Conservation (phyloP, 257 asterid species). For the Fraxinus americana region DNA sequence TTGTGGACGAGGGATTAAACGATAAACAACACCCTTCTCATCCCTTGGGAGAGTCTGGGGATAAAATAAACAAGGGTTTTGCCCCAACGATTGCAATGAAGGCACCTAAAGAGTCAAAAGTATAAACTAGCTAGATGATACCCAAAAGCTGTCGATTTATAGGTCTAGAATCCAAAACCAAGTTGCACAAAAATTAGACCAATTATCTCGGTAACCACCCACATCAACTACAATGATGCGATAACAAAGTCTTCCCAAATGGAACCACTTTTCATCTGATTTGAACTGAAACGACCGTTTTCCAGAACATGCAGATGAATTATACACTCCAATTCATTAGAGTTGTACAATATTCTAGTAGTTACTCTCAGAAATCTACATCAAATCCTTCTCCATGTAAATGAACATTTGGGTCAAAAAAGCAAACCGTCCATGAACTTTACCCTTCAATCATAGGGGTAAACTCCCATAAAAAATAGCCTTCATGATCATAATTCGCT, state of each 20-base stretch:
- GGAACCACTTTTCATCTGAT: not conserved
- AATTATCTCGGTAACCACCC: conserved; percentile 3
- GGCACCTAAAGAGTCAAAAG: not conserved
- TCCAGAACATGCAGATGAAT: not conserved
- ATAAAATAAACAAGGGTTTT: not conserved
- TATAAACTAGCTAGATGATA: not conserved
- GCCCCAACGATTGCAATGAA: not conserved
- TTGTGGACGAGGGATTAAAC: no score
- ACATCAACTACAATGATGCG: not conserved
- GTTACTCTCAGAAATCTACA: not conserved
- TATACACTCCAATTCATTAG: not conserved
- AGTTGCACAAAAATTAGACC: conserved; percentile 21
- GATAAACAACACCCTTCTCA: not conserved
- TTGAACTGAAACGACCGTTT: not conserved
- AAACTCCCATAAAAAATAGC: no score
- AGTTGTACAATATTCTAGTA: no score
- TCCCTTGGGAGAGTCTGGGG: not conserved
- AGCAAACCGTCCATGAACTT: no score
- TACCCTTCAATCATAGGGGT: no score
- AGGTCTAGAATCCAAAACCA: conserved; percentile 1
- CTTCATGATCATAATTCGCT: no score
- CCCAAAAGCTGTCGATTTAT: not conserved
- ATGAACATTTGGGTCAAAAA: no score
- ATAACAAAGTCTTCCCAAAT: no score
- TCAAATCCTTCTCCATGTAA: not conserved